Base-by-base conservation (phyloP, 1,284 basidiomycete species). In the Ceratobasidium sp. region DNA sequence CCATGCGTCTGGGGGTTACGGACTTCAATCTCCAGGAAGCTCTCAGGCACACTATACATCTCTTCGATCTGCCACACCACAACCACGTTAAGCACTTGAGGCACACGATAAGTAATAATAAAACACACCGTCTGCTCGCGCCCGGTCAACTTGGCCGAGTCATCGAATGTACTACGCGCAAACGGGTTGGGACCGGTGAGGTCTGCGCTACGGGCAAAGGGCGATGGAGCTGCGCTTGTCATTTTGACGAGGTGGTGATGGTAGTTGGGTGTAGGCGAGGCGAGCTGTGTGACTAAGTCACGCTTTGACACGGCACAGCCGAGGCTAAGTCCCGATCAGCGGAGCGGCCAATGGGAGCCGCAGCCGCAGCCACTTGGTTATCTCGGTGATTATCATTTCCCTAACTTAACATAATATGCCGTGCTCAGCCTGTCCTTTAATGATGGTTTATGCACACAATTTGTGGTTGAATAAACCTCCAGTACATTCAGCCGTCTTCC, bases 21-120 rank as follows among this genome's bases (percentile, higher is more conserved):
- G 9, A 99, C 96, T 86, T 99, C 98, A 81, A 99, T 98, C 87
- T 99, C 98, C 77, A 99, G 87, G 85, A 98, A 99, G 84, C 96
- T 98, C 86, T 99, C 98, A 46, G 95, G 95, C 10, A 96, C 93
- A 81, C 94, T 95, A 84, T 98, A 99, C 96, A 98, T 98, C 87
- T 99, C 97, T 86, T 98, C 97, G 82, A 97, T 96, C 94, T 96
- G 84, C 79, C 82, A 62, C 46, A 46, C 66, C 77, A 76, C 83
- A 82, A 83, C 82, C 81, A 83, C 79, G 82, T 84, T 84, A 84
- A 83, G 82, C 75, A 61, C 26, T 77, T 77, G 56, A 40, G 57
- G 50, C 54, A 65, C 46, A 20, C 48, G 59, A 65, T 59, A 77
- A 75, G 73, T 62, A 65, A 79, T 2, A 71, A 80, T 23, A 66